Evolutionary conservation across 495 filamentous ascomycete species (phyloP), one percentile per base, ranked within the genome.

Genomic region (Neurospora sp.): DNA sequence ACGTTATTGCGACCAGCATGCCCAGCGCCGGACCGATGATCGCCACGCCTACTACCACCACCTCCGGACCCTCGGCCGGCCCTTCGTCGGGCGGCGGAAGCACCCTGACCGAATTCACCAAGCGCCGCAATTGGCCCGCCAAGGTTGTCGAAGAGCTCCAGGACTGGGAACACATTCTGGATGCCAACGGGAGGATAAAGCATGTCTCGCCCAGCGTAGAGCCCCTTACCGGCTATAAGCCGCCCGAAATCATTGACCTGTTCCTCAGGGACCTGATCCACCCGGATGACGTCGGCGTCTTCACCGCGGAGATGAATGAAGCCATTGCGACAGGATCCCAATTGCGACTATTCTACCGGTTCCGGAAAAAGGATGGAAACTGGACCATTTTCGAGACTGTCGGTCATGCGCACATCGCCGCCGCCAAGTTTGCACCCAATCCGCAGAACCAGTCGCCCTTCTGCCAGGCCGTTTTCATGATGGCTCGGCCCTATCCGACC

Each of bases 381-480:
- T 96, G 90, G 76, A 87, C 87, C 59, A 91, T 98, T 65, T 91
- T 99, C 75, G 96, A 98, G 80, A 89, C 93, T 7, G 90, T 94
- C 76, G 96, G 96, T 9, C 96, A 99, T 78, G 92, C 95, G 37
- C 96, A 99, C 82, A 87, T 97, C 71, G 88, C 91, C 20, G 87
- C 87, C n/a, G 89, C 92, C 71, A 85, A 87, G 71, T 85, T 85
- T 59, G 84, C 85, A 20, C 91, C 90, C 71, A 90, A 90, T 73
- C 86, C 87, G 1, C 86, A 84, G 44, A 89, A 90, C 71, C 84
- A 85, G 70, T 84, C 89, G 39, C 87, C 89, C 4, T 91, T 90
- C 75, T 97, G 95, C 81, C 88, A 91, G 74, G 94, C 95, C 20
- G 91, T 97, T 78, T 97, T 98, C 81, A 92, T 99, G 84, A 93